Percentiles rank a stretch among this genome's conserved stretches.
phyloP scores from a whole-genome alignment of 176 grass and related monocot genomes.

The Cenchrus fungigraminus region DNA sequence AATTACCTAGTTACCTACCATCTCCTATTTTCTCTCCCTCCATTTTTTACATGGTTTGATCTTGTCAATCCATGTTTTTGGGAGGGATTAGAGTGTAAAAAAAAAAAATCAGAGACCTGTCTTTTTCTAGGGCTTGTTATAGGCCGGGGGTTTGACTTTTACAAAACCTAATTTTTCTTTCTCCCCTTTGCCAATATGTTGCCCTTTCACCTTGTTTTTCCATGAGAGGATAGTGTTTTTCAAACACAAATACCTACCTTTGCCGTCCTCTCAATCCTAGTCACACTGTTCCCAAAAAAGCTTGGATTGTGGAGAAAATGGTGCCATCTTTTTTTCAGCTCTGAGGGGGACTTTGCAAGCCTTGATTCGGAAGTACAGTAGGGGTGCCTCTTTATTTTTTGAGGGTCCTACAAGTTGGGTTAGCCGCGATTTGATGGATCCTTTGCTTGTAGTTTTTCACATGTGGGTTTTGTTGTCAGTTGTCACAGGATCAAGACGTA shows the following conservation, averaged over 20 bases:
- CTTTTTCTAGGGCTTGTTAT: constrained; percentile 62
- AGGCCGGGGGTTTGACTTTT: constrained; percentile 53
- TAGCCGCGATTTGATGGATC: constrained; percentile 31
- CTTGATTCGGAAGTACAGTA: constrained; percentile 51
- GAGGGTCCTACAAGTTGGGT: constrained; percentile 42
- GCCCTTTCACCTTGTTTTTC: constrained; percentile 56
- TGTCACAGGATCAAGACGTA: constrained; percentile 55
- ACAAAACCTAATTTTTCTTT: constrained; percentile 39
- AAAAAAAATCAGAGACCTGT: constrained; percentile 11
- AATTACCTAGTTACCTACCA: constrained; percentile 26
- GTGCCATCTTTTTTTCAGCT: constrained; percentile 57
- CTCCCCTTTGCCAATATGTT: constrained; percentile 42
- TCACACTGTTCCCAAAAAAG: constrained; percentile 46
- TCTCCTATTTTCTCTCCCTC: constrained; percentile 41
- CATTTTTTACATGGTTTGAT: constrained; percentile 59
- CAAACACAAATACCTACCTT: constrained; percentile 52
- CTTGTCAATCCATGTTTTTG: constrained; percentile 51
- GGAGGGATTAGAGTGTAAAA: constrained; percentile 41
- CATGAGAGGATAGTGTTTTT: constrained; percentile 44
- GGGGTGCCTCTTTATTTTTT: constrained; percentile 43
- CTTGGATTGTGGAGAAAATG: constrained; percentile 62
- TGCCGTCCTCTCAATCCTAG: constrained; percentile 43
- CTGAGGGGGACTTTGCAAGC: constrained; percentile 46
- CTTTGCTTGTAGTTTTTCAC: constrained; percentile 52
- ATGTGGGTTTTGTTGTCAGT: constrained; percentile 50